These are phyloP conservation scores for Blumeria graminis DNA, from an alignment of 2,329 filamentous ascomycete species.

Conservation along the genomic window DNA sequence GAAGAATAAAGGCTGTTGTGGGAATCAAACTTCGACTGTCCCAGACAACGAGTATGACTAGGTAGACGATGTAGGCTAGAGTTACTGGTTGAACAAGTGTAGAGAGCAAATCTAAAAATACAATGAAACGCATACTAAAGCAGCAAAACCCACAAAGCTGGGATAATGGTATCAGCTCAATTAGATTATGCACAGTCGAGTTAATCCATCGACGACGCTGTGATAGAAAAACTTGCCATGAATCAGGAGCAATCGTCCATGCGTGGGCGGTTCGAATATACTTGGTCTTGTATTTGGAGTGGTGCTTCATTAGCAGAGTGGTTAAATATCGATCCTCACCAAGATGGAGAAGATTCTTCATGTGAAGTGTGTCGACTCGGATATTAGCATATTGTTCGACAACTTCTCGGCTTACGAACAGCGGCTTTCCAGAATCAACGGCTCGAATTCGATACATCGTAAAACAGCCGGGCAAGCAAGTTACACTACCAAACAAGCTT, in stretches of 20 bases:
- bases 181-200: slow-evolving; percentile 91
- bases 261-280: slow-evolving; percentile 81
- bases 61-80: slow-evolving; percentile 68
- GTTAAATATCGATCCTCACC: slow-evolving; percentile 96
- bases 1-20: slow-evolving; percentile 65
- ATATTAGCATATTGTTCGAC: slow-evolving; percentile 75
- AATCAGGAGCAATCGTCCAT: slow-evolving; percentile 92
- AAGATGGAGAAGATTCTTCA: slow-evolving; percentile 92
- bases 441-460: slow-evolving; percentile 96
- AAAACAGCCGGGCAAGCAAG: slow-evolving; percentile 95
- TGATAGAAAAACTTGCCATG: slow-evolving; percentile 82
- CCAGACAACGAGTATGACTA: slow-evolving; percentile 48
- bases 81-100: slow-evolving; percentile 84
- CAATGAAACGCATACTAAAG: slow-evolving; percentile 97
- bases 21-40: slow-evolving; percentile 40
- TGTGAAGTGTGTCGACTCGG: slow-evolving; percentile 90
- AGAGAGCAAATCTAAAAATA: slow-evolving; percentile 79
- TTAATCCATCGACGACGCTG: slow-evolving; percentile 99
- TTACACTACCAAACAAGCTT: slow-evolving; percentile 88
- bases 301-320: slow-evolving; percentile 76
- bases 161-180: slow-evolving; percentile 78
- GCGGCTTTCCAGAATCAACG: slow-evolving; percentile 77
- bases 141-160: slow-evolving; percentile 99
- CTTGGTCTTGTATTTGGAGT: slow-evolving; percentile 93
- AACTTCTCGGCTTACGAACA: slow-evolving; percentile 86